Conservation (phyloP, 257 asterid species). For the Nicotiana noctiflora region DNA sequence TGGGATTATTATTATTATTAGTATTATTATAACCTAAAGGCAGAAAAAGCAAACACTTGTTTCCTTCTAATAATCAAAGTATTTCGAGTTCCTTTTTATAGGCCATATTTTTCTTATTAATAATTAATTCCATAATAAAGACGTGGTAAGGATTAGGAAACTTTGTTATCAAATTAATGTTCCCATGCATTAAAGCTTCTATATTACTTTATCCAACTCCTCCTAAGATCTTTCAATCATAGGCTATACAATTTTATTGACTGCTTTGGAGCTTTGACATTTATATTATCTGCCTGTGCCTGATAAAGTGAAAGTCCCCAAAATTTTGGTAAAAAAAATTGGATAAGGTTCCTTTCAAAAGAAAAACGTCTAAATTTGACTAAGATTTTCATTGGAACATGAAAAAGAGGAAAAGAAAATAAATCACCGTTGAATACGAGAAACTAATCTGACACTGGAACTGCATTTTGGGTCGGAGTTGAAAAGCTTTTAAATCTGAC, state of each 20-base stretch:
- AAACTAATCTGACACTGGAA: too few species aligned
- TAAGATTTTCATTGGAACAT: background rate
- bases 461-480: background rate
- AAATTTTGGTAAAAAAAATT: background rate
- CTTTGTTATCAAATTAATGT: background rate
- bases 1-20: slow-evolving; percentile 8
- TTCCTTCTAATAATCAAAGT: slow-evolving; percentile 9
- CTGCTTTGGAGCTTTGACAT: background rate
- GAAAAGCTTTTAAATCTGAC: background rate
- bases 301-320: background rate
- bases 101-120: background rate
- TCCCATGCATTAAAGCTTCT: background rate
- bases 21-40: slow-evolving; percentile 11
- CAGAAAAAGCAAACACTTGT: slow-evolving; percentile 17
- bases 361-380: background rate
- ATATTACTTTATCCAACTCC: background rate
- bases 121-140: background rate
- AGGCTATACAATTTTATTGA: background rate
- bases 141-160: background rate
- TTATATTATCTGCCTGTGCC: background rate
- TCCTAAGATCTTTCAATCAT: background rate
- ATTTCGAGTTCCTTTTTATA: background rate
- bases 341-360: background rate
- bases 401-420: background rate
- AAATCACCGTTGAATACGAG: too few species aligned